These are phyloP conservation scores for Sordaria brevicollis DNA, from an alignment of 495 filamentous ascomycete genomes.

Conservation along the genomic window DNA sequence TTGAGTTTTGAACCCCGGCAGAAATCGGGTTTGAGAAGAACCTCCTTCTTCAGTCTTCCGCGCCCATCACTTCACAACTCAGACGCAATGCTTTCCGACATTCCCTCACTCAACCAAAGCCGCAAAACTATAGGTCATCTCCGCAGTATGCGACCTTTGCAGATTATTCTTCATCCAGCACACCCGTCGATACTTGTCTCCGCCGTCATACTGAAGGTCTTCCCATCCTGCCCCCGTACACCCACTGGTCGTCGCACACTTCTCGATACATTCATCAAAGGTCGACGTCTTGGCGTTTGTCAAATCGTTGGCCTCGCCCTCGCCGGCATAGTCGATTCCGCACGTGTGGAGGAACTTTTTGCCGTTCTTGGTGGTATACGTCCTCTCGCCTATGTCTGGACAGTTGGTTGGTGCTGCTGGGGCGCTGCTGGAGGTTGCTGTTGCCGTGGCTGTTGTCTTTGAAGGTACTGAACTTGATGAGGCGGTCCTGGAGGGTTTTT, in stretches of 20 bases:
- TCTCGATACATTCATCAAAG: conserved; percentile 12
- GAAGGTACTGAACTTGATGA: not conserved
- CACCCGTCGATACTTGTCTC: not conserved
- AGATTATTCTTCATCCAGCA: conserved; percentile 17
- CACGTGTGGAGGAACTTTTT: conserved; percentile 11
- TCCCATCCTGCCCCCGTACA: conserved; percentile 17
- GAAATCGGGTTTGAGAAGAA: not conserved
- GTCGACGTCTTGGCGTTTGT: not conserved
- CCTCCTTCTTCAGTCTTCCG: not conserved
- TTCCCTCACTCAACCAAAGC: not conserved
- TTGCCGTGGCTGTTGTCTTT: not conserved
- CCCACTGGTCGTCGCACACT: not conserved
- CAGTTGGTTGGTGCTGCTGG: conserved; percentile 1
- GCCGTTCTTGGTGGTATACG: conserved; percentile 2
- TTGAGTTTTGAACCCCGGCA: no score
- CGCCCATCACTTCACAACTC: not conserved
- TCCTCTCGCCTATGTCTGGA: conserved; percentile 1
- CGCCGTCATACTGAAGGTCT: not conserved
- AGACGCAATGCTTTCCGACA: no score
- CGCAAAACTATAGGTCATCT: conserved; percentile 9
- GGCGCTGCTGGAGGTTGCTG: not conserved
- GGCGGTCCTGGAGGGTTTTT: not conserved
- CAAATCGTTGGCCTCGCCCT: conserved; percentile 6
- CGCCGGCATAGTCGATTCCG: conserved; percentile 13
- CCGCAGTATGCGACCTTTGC: conserved; percentile 6